These are phyloP conservation scores for Retiboletus flavoniger DNA, from an alignment of 1,284 basidiomycete species.

Conservation along the genomic window DNA sequence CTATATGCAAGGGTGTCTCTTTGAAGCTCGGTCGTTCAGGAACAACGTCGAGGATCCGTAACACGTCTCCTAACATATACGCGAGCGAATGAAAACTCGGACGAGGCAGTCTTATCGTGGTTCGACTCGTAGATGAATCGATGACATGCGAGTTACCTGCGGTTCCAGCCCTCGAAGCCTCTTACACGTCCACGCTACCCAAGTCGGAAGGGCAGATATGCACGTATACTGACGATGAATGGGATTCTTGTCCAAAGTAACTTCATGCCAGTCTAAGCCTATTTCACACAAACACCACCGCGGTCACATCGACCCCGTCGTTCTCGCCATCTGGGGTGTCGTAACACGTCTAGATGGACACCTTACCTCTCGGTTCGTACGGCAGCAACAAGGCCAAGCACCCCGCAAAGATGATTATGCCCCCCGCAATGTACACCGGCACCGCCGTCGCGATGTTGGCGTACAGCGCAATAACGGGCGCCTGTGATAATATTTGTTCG, in stretches of 20 bases:
- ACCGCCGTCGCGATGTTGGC: conserved; percentile 63
- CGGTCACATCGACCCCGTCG: neutral
- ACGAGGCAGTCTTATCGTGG: neutral
- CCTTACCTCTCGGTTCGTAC: conserved; percentile 70
- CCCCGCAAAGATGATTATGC: conserved; percentile 66
- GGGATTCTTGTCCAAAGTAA: neutral
- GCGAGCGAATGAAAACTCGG: too few relatives aligned
- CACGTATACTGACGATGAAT: neutral
- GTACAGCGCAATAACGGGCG: conserved; percentile 72
- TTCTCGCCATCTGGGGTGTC: neutral
- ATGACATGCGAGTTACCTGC: too few relatives aligned
- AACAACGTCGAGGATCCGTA: neutral
- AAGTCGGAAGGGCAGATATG: neutral
- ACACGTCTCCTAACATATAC: too few relatives aligned
- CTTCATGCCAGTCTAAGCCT: neutral
- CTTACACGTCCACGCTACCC: too few relatives aligned
- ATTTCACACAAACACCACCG: neutral
- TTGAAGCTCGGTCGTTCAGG: too few relatives aligned
- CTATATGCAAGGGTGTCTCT: too few relatives aligned
- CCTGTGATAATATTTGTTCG: conserved; percentile 36
- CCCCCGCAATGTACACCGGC: conserved; percentile 78
- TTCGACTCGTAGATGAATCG: neutral
- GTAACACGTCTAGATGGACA: conserved; percentile 47
- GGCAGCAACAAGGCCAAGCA: conserved; percentile 69
- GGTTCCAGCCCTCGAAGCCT: too few relatives aligned